Evolutionary conservation across 768 basidiomycete genomes (phyloP).

Genomic region (Leccinum variicolor): DNA sequence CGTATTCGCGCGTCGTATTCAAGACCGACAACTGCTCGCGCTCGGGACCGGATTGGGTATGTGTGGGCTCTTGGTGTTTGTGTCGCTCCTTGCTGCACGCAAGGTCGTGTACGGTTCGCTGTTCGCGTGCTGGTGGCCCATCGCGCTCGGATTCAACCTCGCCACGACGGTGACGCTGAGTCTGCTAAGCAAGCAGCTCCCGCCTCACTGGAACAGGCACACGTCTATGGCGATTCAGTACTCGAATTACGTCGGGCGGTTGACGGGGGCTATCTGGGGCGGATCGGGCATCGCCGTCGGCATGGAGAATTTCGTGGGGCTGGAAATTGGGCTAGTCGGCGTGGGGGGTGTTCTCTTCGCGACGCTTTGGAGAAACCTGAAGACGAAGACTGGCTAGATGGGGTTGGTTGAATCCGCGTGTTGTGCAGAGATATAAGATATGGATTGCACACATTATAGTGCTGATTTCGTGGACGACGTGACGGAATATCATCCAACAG

Average conservation of each 20-base stretch:
- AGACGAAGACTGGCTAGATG: neutral
- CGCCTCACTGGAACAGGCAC: neutral
- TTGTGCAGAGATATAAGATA: neutral
- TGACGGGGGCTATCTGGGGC: neutral
- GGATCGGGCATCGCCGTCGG: neutral
- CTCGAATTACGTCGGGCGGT: constrained; percentile 21
- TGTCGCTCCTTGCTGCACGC: constrained; percentile 41
- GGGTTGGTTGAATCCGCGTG: neutral
- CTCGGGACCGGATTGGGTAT: constrained; percentile 50
- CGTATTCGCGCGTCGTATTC: constrained; percentile 50
- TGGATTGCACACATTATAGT: no score
- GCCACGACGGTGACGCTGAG: neutral
- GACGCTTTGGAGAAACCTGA: neutral
- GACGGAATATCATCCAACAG: neutral
- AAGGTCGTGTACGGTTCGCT: constrained; percentile 47
- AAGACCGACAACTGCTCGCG: constrained; percentile 59
- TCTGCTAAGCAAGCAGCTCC: neutral
- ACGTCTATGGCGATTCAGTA: neutral
- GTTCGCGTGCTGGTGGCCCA: neutral
- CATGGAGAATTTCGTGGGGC: neutral
- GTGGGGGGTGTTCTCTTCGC: neutral
- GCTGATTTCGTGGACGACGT: no score
- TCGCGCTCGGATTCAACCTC: neutral
- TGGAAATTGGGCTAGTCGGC: neutral
- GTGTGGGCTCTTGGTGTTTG: constrained; percentile 49